Evolutionary conservation across 148 eudicot genomes (phyloP).

Genomic region (Hydrangea macrophylla): DNA sequence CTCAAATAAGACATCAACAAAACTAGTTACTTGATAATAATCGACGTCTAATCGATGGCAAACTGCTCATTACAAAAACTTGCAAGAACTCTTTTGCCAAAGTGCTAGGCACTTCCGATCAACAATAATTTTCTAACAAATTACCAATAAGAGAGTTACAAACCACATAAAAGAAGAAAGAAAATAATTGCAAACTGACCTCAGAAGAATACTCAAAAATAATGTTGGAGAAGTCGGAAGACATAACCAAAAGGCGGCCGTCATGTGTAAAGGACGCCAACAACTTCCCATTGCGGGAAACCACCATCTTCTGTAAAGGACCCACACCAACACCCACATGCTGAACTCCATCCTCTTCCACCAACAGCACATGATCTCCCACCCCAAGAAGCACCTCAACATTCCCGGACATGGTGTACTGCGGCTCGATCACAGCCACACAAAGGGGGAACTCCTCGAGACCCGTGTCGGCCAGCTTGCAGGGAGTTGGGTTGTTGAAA

Average conservation of each 20-base stretch:
- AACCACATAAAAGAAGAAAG: no score
- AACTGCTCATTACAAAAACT: no score
- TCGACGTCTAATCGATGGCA: no score
- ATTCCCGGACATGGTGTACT: conserved; percentile 85
- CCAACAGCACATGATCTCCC: conserved; percentile 70
- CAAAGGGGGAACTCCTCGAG: conserved; percentile 80
- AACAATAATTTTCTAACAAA: no score
- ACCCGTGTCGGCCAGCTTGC: conserved; percentile 62
- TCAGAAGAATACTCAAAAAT: conserved; percentile 80
- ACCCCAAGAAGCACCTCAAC: conserved; percentile 85
- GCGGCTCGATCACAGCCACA: conserved; percentile 89
- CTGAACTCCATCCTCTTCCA: conserved; percentile 92
- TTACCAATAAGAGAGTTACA: no score
- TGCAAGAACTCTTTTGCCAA: no score
- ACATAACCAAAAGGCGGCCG: conserved; percentile 81
- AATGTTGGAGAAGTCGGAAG: conserved; percentile 67
- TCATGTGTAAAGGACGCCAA: conserved; percentile 89
- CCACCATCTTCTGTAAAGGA: conserved; percentile 87
- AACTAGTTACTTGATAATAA: no score
- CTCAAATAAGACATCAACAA: no score
- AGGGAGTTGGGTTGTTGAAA: conserved; percentile 44
- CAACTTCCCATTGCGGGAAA: conserved; percentile 72
- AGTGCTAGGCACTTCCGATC: no score
- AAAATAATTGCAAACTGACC: conserved; percentile 41
- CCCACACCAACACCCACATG: conserved; percentile 68